Evolutionary conservation across 1,284 basidiomycete genomes (phyloP).

Genomic region (Naganishia liquefaciens): DNA sequence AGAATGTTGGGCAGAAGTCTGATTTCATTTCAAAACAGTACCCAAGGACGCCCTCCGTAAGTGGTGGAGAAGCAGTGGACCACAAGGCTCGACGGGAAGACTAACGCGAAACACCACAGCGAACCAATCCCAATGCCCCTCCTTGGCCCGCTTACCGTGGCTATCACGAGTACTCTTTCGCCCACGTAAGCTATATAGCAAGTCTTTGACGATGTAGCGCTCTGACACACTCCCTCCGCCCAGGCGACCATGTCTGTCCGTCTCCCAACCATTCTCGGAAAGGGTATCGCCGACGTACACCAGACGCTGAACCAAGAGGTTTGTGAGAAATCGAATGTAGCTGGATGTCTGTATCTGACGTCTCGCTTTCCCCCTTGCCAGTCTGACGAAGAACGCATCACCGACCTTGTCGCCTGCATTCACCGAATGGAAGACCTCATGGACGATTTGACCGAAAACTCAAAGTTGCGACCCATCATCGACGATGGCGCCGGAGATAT

Average conservation of each 20-base stretch:
- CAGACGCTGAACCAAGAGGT: constrained; percentile 79
- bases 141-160: constrained; percentile 95
- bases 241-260: constrained; percentile 86
- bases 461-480: constrained; percentile 77
- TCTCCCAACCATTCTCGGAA: constrained; percentile 91
- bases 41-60: constrained; percentile 57
- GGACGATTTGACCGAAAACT: constrained; percentile 75
- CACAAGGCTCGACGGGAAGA: background rate
- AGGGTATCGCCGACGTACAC: constrained; percentile 90
- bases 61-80: constrained; percentile 30
- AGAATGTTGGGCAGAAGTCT: background rate
- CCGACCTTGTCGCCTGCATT: constrained; percentile 84
- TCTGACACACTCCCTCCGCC: constrained; percentile 32
- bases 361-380: constrained; percentile 41
- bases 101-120: constrained; percentile 37
- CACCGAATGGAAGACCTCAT: constrained; percentile 82
- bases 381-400: constrained; percentile 77
- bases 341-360: background rate
- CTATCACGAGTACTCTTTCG: constrained; percentile 94
- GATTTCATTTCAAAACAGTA: constrained; percentile 41
- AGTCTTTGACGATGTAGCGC: background rate
- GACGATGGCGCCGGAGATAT: constrained; percentile 94
- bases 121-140: constrained; percentile 78
- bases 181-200: constrained; percentile 59
- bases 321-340: background rate